These are phyloP conservation scores for Tylopilus rubrobrunneus DNA, from an alignment of 768 basidiomycete genomes.

Conservation along the genomic window DNA sequence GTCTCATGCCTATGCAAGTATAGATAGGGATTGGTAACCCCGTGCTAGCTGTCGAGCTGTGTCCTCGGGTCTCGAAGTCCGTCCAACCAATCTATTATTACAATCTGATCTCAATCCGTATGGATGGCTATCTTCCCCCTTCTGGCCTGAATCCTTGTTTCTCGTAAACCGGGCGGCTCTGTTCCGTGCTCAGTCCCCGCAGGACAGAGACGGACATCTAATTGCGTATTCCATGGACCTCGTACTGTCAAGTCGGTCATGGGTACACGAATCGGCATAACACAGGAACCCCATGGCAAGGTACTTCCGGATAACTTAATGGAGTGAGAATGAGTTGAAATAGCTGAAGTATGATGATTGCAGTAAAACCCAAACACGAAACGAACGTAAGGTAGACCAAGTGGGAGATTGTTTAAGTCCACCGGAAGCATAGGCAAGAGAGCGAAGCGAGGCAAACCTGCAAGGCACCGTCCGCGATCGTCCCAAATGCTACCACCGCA, in stretches of 20 bases:
- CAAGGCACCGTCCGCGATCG: background rate
- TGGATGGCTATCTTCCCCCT: background rate
- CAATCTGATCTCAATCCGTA: no score
- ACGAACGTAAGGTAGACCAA: background rate
- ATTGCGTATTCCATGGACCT: background rate
- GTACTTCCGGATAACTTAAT: background rate
- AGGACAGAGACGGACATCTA: background rate
- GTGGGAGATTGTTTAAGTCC: background rate
- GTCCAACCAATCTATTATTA: background rate
- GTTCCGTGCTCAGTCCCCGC: background rate
- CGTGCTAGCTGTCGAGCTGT: background rate
- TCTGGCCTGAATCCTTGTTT: background rate
- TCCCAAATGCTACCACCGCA: conserved; percentile 17
- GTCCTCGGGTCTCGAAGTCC: background rate
- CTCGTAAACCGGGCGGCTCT: background rate
- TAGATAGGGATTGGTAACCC: background rate
- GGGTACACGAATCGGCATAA: conserved; percentile 2
- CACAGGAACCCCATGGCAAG: background rate
- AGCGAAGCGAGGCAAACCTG: background rate
- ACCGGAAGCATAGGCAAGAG: background rate
- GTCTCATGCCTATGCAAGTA: background rate
- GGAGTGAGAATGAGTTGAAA: background rate
- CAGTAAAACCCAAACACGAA: background rate
- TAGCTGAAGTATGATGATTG: background rate
- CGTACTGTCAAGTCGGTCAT: background rate